Conservation (phyloP, 106 monocot genomes). For the Phalaenopsis aphrodite region DNA sequence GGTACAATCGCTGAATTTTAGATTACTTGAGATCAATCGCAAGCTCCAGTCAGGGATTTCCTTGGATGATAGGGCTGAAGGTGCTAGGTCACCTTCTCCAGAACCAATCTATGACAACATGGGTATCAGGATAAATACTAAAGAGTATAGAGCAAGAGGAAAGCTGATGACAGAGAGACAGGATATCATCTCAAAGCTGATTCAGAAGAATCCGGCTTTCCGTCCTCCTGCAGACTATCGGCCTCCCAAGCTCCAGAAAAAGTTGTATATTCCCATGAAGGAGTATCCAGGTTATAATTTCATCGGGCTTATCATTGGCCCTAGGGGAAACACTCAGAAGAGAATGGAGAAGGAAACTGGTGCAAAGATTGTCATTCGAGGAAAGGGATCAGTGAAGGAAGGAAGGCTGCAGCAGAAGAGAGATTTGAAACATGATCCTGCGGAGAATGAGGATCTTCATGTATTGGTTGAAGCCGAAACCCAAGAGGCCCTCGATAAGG, state of each 20-base stretch:
- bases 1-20: conserved; percentile 72
- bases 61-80: conserved; percentile 76
- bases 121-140: conserved; percentile 89
- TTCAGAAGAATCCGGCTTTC: conserved; percentile 79
- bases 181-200: conserved; percentile 86
- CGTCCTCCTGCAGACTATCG: conserved; percentile 90
- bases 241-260: conserved; percentile 92
- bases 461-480: conserved; percentile 94
- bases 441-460: conserved; percentile 92
- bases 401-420: conserved; percentile 89
- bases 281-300: conserved; percentile 97
- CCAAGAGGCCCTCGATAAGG: conserved; percentile 76
- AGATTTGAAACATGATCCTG: conserved; percentile 71
- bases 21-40: conserved; percentile 72
- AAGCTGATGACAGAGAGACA: conserved; percentile 71
- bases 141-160: conserved; percentile 82
- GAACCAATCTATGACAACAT: conserved; percentile 91
- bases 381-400: conserved; percentile 86
- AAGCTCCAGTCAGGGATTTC: conserved; percentile 56
- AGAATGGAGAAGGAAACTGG: conserved; percentile 99
- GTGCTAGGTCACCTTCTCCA: conserved; percentile 86
- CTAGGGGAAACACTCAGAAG: conserved; percentile 96
- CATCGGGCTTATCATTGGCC: conserved; percentile 92
- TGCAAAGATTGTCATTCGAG: conserved; percentile 93
- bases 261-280: conserved; percentile 95